Evolutionary conservation across 228 moss, liverwort and hornwort species (phyloP).

Genomic region (Sphagnum fallax): DNA sequence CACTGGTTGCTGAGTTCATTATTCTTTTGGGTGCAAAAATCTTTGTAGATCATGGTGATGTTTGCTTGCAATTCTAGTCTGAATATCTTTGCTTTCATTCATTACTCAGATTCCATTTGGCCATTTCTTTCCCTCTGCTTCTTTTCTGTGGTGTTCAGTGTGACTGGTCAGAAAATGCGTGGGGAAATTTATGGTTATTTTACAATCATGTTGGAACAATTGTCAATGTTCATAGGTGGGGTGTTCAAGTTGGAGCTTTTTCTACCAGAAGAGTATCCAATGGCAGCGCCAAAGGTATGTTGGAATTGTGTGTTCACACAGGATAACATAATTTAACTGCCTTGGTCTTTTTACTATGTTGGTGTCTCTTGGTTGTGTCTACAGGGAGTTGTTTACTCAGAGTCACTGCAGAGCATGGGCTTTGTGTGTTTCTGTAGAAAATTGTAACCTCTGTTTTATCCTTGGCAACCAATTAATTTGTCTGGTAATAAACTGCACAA

Average conservation of each 20-base stretch:
- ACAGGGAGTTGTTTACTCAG: no score
- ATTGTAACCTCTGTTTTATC: no score
- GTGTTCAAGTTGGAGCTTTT: conserved; percentile 95
- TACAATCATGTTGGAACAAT: neutral
- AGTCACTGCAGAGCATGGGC: no score
- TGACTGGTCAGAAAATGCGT: neutral
- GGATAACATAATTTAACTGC: no score
- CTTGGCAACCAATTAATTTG: no score
- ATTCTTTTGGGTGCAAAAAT: neutral
- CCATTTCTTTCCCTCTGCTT: neutral
- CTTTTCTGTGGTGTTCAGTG: neutral
- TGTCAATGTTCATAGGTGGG: conserved; percentile 42
- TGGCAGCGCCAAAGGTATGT: conserved; percentile 91
- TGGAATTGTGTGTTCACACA: neutral
- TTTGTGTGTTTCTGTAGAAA: no score
- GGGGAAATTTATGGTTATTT: neutral
- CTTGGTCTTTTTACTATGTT: no score
- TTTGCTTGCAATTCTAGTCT: neutral
- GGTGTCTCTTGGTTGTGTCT: no score
- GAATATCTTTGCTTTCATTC: no score
- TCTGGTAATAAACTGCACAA: no score
- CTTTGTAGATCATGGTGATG: neutral
- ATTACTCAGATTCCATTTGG: neutral
- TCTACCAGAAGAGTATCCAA: conserved; percentile 92
- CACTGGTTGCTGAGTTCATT: no score